These are phyloP conservation scores for Phytophthora constricta DNA, from an alignment of 352 stramenopile genomes.

Conservation along the genomic window DNA sequence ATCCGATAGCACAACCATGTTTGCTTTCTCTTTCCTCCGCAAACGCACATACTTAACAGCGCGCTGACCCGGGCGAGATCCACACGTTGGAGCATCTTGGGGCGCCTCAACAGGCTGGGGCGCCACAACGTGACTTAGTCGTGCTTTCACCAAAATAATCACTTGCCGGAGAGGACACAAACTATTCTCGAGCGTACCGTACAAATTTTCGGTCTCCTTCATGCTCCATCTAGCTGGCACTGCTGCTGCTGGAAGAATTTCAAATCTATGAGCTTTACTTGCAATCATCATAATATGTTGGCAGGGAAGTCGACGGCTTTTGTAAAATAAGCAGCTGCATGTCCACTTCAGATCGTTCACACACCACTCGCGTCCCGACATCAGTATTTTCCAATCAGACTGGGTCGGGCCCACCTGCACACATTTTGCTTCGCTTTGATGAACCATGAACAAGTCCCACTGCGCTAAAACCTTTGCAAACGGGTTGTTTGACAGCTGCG, in stretches of 20 bases:
- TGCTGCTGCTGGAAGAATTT: neutral
- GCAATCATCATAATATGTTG: neutral
- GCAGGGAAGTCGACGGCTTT: neutral
- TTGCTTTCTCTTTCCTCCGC: neutral
- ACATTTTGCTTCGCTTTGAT: neutral
- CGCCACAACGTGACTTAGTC: neutral
- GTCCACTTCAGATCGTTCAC: neutral
- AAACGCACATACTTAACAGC: neutral
- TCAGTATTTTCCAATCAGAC: neutral
- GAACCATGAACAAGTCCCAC: slow-evolving; percentile 6
- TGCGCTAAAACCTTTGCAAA: slow-evolving; percentile 1
- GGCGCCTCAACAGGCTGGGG: neutral
- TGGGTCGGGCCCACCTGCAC: neutral
- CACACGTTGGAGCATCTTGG: neutral
- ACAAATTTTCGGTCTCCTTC: neutral
- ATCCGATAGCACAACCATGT: neutral
- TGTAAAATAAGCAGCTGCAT: neutral
- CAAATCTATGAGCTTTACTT: too few relatives aligned
- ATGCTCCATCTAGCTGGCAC: neutral
- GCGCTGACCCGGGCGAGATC: neutral
- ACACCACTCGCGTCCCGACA: neutral
- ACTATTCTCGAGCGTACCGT: neutral
- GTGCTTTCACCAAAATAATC: neutral
- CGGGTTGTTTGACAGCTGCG: neutral
- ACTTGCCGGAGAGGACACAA: neutral